Evolutionary conservation across 257 asterid species (phyloP), one percentile per base, ranked within the genome.

Genomic region (Paulownia fortunei): DNA sequence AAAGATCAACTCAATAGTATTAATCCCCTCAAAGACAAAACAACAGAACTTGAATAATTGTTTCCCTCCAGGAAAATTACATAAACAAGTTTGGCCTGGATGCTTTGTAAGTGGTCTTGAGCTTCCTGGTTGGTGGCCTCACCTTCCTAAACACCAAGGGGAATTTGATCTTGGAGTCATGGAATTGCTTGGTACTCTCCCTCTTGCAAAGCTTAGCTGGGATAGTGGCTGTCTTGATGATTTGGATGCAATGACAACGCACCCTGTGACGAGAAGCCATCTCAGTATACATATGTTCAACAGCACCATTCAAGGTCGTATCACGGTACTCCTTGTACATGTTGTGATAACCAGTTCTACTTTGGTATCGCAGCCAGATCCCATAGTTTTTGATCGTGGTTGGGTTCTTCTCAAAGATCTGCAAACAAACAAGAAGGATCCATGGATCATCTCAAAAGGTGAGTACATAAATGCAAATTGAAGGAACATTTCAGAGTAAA

Each of bases 71-170:
- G 16, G 62, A 59, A 47, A 9, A 15, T 70, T 69, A 78, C 77
- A 78, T 61, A 18, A 78, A 78, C 44, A 78, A 34, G 65, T 78
- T 78, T 4, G 79, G 80, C 76, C 52, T 67, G 51, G 78, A 27
- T 34, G 85, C 82, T 68, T 81, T 81, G 72, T 71, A 81, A 13
- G 85, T 82, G 23, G 86, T 82, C 73, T 82, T 82, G 65, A 82
- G 86, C 83, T 82, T 82, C 80, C 83, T 73, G 47, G 56, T 44
- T 11, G 80, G 80, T 18, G 82, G 86, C 86, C 86, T 82, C 21
- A 82, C 86, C 83, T 67, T 70, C 70, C 54, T 78, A 24, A 51
- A 58, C 34, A 82, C 75, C 83, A 82, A 63, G 0, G 86, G 86
- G 69, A 82, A 82, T 19, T 78, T 78, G 73, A 71, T 70, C 72